phyloP scores from a whole-genome alignment of 1,284 basidiomycete species.

The Phellopilus nigrolimitatus region DNA sequence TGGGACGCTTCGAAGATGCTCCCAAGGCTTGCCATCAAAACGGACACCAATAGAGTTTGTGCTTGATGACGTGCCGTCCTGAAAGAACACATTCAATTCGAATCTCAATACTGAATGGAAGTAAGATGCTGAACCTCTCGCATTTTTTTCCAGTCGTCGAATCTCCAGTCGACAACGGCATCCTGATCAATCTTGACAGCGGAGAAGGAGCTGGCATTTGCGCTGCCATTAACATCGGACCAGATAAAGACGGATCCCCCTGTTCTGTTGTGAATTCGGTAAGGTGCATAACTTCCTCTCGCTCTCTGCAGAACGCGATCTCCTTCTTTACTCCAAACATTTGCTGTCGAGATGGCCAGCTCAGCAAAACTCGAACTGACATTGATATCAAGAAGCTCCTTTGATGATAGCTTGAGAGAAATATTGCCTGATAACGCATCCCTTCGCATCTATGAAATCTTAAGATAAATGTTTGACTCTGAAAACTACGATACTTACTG shows the following conservation, averaged over 20 bases:
- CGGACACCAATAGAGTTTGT: constrained; percentile 84
- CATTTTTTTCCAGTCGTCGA: constrained; percentile 94
- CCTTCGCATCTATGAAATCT: constrained; percentile 45
- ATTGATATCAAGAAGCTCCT: constrained; percentile 88
- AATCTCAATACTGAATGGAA: neutral
- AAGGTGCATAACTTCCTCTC: constrained; percentile 88
- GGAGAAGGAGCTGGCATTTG: constrained; percentile 40
- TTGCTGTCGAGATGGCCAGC: constrained; percentile 72
- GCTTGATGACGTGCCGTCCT: constrained; percentile 78
- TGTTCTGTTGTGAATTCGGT: constrained; percentile 88
- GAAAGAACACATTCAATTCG: constrained; percentile 9
- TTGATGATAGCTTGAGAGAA: constrained; percentile 65
- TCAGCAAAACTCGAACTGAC: constrained; percentile 91
- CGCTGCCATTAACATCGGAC: constrained; percentile 65
- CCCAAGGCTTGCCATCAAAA: constrained; percentile 88
- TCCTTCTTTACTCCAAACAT: constrained; percentile 71
- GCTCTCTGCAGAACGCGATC: constrained; percentile 67
- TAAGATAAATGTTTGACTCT: constrained; percentile 2
- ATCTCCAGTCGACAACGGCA: constrained; percentile 88
- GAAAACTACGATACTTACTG: constrained; percentile 41
- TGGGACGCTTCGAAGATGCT: constrained; percentile 82
- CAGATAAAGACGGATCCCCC: constrained; percentile 80
- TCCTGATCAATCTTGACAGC: constrained; percentile 65
- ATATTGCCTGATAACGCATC: constrained; percentile 49
- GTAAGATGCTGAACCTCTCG: constrained; percentile 69